Conservation (phyloP, 371 early-diverging fungal genomes). For the Mucor mucedo region DNA sequence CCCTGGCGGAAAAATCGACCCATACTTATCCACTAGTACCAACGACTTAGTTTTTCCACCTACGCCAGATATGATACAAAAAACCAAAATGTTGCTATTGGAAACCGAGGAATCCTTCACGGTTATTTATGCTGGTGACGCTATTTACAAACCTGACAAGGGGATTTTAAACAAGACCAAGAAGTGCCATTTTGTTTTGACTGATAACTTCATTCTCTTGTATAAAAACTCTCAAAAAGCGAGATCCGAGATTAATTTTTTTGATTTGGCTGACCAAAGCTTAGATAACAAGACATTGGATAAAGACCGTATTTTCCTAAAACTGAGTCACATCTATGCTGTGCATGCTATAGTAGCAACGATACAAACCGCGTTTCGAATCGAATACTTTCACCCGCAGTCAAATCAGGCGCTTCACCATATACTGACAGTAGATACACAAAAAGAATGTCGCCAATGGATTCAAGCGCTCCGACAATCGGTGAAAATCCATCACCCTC, state of each 20-base stretch:
- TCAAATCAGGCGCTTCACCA: constrained; percentile 27
- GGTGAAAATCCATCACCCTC: constrained; percentile 25
- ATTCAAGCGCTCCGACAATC: constrained; percentile 32
- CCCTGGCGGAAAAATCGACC: background rate
- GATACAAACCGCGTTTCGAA: constrained; percentile 25
- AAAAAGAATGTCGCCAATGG: constrained; percentile 37
- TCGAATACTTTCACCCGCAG: constrained; percentile 40
- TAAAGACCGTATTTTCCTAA: constrained; percentile 32
- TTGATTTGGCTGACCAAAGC: background rate
- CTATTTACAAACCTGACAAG: constrained; percentile 29
- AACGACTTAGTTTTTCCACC: constrained; percentile 22
- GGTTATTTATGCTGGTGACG: constrained; percentile 42
- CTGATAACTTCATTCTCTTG: constrained; percentile 34
- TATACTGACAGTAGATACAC: constrained; percentile 22
- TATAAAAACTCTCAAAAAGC: constrained; percentile 46
- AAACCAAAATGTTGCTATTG: background rate
- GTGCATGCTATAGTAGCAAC: constrained; percentile 28
- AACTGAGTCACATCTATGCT: constrained; percentile 33
- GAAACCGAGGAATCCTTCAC: constrained; percentile 21
- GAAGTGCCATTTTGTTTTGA: constrained; percentile 36
- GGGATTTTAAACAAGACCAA: constrained; percentile 23
- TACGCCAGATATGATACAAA: constrained; percentile 12
- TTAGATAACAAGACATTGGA: constrained; percentile 8
- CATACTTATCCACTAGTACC: background rate
- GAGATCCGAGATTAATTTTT: constrained; percentile 29